phyloP scores from a whole-genome alignment of 179 eudicot genomes.

The Sideroxylon spinosum region DNA sequence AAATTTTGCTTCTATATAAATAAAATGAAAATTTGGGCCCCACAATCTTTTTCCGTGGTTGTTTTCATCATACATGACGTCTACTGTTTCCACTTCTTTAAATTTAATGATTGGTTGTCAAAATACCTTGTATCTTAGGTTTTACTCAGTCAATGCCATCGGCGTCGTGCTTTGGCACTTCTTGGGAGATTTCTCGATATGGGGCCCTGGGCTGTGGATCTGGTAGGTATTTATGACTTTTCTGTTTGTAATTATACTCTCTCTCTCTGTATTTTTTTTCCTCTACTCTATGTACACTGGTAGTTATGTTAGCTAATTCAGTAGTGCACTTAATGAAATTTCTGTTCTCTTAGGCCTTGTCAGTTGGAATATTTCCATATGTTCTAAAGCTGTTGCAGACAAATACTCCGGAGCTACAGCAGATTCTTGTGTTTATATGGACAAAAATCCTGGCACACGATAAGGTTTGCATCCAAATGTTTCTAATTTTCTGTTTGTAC shows the following conservation, averaged over 20 bases:
- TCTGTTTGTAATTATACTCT: not conserved
- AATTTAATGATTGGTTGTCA: not conserved
- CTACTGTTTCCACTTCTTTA: not conserved
- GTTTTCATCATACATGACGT: not conserved
- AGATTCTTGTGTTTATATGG: conserved; percentile 97
- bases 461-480: conserved; percentile 46
- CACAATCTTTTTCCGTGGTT: not conserved
- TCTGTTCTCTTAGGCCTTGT: conserved; percentile 64
- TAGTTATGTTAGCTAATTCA: conserved; percentile 8
- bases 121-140: conserved; percentile 41
- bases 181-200: conserved; percentile 96
- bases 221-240: conserved; percentile 45
- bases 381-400: conserved; percentile 91
- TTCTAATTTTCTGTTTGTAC: not conserved
- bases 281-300: not conserved
- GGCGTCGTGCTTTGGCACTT: conserved; percentile 90
- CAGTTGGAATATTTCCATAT: conserved; percentile 97
- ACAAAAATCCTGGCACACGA: conserved; percentile 97
- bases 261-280: not conserved
- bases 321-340: conserved; percentile 1
- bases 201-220: conserved; percentile 98
- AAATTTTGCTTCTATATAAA: not conserved
- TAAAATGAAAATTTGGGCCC: not conserved
- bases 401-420: conserved; percentile 78
- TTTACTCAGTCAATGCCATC: conserved; percentile 92